Percentiles rank a stretch among this genome's conserved stretches.
These are phyloP conservation scores for Camelina sativa DNA, from an alignment of 345 rosid species.

Conservation along the genomic window DNA sequence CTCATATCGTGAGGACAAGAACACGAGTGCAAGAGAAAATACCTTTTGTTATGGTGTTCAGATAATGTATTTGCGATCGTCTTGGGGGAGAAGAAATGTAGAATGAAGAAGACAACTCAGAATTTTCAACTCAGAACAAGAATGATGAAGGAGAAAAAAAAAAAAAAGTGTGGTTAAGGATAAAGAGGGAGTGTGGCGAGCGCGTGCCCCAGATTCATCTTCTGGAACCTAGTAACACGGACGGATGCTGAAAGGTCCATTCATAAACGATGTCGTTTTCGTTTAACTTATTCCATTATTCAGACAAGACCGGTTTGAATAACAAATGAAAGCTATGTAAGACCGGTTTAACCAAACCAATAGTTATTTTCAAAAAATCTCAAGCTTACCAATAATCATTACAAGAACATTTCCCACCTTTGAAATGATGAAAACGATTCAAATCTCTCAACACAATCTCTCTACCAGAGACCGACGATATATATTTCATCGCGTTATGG, in stretches of 20 bases:
- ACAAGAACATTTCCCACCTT: constrained; percentile 78
- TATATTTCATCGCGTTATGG: constrained; percentile 71
- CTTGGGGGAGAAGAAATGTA: not conserved
- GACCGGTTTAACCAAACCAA: constrained; percentile 19
- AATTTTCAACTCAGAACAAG: constrained; percentile 32
- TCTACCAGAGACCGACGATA: constrained; percentile 56
- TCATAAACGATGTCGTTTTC: not conserved
- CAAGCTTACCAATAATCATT: constrained; percentile 68
- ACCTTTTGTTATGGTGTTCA: constrained; percentile 10
- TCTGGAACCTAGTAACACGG: constrained; percentile 7
- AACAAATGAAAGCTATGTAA: not conserved
- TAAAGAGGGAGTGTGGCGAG: constrained; percentile 44
- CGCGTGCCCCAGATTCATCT: constrained; percentile 39
- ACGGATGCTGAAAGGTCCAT: not conserved
- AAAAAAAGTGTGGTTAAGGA: constrained; percentile 31
- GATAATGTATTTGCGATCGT: constrained; percentile 18
- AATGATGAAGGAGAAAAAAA: not conserved
- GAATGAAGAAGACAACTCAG: constrained; percentile 29
- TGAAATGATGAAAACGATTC: constrained; percentile 78
- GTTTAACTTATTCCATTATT: not conserved
- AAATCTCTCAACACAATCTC: constrained; percentile 77
- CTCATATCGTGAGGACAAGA: not conserved
- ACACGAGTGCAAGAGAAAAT: not conserved
- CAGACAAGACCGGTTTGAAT: too few species aligned
- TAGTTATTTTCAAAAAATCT: not conserved